Evolutionary conservation across 1,139 yeast genomes (phyloP).

Genomic region (Pneumocystis murina): DNA sequence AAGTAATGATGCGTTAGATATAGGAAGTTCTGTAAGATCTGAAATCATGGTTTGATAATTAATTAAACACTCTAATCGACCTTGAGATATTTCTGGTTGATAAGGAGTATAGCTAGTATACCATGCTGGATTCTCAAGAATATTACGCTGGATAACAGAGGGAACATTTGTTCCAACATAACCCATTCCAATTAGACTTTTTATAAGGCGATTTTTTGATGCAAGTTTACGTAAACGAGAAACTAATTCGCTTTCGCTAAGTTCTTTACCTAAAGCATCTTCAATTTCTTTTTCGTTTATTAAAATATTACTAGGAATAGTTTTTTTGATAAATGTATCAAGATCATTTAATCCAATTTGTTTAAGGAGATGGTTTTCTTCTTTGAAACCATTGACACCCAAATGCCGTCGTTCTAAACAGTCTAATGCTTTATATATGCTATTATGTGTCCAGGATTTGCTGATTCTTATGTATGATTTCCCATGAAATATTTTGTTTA

Average conservation of each 20-base stretch:
- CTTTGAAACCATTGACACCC: background rate
- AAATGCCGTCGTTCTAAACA: background rate
- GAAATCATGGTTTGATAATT: constrained; percentile 82
- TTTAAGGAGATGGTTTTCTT: constrained; percentile 23
- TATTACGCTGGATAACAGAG: constrained; percentile 81
- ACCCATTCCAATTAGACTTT: constrained; percentile 82
- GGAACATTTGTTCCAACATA: constrained; percentile 84
- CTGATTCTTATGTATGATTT: background rate
- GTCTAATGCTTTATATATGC: background rate
- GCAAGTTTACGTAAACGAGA: constrained; percentile 56
- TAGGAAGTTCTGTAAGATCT: constrained; percentile 80
- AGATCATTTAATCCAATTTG: constrained; percentile 53
- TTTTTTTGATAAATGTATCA: constrained; percentile 52
- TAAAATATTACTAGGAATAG: constrained; percentile 65
- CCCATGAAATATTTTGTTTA: background rate
- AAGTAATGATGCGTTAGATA: constrained; percentile 83
- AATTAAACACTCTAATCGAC: constrained; percentile 75
- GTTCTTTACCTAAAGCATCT: constrained; percentile 31
- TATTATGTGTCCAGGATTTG: background rate
- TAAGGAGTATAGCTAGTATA: constrained; percentile 96
- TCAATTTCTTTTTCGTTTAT: constrained; percentile 24
- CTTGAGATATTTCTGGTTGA: constrained; percentile 96
- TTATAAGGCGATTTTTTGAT: constrained; percentile 50
- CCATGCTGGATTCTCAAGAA: constrained; percentile 93
- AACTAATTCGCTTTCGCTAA: constrained; percentile 67